These are phyloP conservation scores for Dactylellina haptotyla DNA, from an alignment of 2,329 filamentous ascomycete species.

Conservation along the genomic window DNA sequence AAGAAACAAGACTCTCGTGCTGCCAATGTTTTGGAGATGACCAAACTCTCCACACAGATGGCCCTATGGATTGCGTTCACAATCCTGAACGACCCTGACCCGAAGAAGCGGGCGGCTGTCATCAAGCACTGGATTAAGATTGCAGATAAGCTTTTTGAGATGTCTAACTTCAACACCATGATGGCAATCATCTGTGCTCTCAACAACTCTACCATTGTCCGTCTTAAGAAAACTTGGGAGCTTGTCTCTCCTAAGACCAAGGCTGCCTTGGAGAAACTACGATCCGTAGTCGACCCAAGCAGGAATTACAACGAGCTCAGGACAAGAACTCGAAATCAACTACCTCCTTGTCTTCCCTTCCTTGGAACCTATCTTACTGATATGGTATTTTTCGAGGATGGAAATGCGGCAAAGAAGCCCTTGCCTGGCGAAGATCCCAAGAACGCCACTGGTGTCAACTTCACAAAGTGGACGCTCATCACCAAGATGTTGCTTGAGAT, in stretches of 20 bases:
- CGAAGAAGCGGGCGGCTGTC: conserved; percentile 86
- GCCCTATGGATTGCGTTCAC: conserved; percentile 93
- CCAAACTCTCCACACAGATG: conserved; percentile 87
- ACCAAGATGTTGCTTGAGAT: conserved; percentile 95
- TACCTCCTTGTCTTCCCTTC: conserved; percentile 92
- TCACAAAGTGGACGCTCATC: conserved; percentile 94
- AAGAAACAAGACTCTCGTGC: conserved; percentile 83
- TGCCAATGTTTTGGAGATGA: conserved; percentile 93
- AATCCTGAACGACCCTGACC: conserved; percentile 86
- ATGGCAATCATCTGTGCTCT: conserved; percentile 97
- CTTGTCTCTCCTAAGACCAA: conserved; percentile 84
- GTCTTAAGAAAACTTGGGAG: conserved; percentile 92
- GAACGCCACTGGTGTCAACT: conserved; percentile 87
- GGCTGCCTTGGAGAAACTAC: conserved; percentile 78
- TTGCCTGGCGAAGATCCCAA: conserved; percentile 68
- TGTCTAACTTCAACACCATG: conserved; percentile 94
- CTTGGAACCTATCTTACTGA: conserved; percentile 97
- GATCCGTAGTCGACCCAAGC: conserved; percentile 85
- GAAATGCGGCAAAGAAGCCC: conserved; percentile 78
- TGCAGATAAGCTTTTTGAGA: conserved; percentile 81
- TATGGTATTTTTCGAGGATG: conserved; percentile 92
- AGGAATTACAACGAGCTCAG: conserved; percentile 91
- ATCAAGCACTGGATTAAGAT: conserved; percentile 99
- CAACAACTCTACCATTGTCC: conserved; percentile 88
- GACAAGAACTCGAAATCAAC: conserved; percentile 81